Evolutionary conservation across 805 yeast species (phyloP).

Genomic region (Naumovozyma baii): DNA sequence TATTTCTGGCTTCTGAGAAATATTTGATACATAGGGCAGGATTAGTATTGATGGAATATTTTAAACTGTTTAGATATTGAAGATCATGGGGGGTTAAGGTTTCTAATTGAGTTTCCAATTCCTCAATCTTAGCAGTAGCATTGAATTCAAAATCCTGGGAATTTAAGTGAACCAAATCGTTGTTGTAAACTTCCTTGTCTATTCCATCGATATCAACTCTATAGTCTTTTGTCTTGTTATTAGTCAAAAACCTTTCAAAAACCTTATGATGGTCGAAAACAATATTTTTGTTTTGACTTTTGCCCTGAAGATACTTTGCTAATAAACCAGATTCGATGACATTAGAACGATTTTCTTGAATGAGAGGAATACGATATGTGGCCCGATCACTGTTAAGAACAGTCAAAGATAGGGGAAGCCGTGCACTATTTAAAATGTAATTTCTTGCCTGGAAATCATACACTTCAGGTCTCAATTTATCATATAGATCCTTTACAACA

Average conservation of each 20-base stretch:
- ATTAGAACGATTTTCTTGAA: constrained; percentile 9
- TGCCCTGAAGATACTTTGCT: constrained; percentile 1
- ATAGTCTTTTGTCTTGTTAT: constrained; percentile 5
- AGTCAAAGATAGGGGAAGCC: constrained; percentile 23
- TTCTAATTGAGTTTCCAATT: constrained; percentile 15
- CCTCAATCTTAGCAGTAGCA: constrained; percentile 15
- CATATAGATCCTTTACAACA: constrained; percentile 11
- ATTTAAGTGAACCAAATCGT: constrained; percentile 10
- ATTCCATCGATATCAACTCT: constrained; percentile 10
- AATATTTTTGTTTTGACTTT: constrained; percentile 2
- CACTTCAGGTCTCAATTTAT: constrained; percentile 26
- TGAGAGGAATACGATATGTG: constrained; percentile 14
- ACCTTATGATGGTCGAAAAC: constrained; percentile 15
- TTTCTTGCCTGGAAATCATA: constrained; percentile 25
- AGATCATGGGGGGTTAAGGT: constrained; percentile 18
- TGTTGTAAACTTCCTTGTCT: constrained; percentile 7
- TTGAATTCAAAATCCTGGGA: constrained; percentile 25
- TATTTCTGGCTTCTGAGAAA: constrained; percentile 24
- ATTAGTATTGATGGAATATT: constrained; percentile 25
- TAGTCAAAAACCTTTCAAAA: constrained; percentile 13
- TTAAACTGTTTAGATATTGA: constrained; percentile 30
- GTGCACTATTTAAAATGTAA: constrained; percentile 11
- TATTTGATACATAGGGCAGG: constrained; percentile 34
- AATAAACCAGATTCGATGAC: constrained; percentile 18
- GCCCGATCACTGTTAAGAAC: constrained; percentile 13